phyloP scores from a whole-genome alignment of 768 basidiomycete genomes.

The Rhodotorula babjevae region DNA sequence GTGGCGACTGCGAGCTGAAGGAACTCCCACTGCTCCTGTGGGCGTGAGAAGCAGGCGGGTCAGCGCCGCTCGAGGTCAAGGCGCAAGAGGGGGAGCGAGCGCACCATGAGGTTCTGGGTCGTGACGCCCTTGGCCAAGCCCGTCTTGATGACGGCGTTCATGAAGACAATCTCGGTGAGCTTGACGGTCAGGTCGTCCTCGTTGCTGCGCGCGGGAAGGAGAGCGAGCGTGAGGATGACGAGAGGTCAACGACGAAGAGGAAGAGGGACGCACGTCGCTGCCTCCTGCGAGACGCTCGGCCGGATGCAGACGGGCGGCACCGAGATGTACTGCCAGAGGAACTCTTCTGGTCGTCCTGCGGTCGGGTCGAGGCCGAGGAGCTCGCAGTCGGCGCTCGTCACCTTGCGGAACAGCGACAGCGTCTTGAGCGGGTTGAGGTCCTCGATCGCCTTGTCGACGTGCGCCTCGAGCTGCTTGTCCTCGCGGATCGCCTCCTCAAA shows the following conservation, averaged over 20 bases:
- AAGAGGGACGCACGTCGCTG: slow-evolving; percentile 56
- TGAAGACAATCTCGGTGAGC: slow-evolving; percentile 91
- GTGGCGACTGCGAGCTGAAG: slow-evolving; percentile 89
- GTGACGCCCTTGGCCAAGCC: slow-evolving; percentile 81
- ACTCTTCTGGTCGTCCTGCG: slow-evolving; percentile 89
- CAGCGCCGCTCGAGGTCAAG: neutral
- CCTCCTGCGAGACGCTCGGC: slow-evolving; percentile 94
- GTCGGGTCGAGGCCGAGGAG: slow-evolving; percentile 82
- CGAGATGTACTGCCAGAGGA: slow-evolving; percentile 97
- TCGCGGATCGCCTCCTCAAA: slow-evolving; percentile 77
- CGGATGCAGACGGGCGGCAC: slow-evolving; percentile 97
- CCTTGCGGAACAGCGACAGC: slow-evolving; percentile 81
- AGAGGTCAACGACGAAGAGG: neutral
- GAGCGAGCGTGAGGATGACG: neutral
- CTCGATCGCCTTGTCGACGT: slow-evolving; percentile 82
- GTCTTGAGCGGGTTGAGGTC: slow-evolving; percentile 93
- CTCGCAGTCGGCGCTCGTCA: slow-evolving; percentile 95
- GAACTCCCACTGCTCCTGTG: slow-evolving; percentile 96
- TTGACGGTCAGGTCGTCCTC: slow-evolving; percentile 98
- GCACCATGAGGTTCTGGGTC: slow-evolving; percentile 81
- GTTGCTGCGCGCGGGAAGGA: slow-evolving; percentile 59
- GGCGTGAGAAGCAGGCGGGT: neutral
- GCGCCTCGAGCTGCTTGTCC: slow-evolving; percentile 77
- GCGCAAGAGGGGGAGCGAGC: neutral
- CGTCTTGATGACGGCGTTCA: slow-evolving; percentile 85